Base-by-base conservation (phyloP, 106 monocot genomes). In the Triglochin maritima region DNA sequence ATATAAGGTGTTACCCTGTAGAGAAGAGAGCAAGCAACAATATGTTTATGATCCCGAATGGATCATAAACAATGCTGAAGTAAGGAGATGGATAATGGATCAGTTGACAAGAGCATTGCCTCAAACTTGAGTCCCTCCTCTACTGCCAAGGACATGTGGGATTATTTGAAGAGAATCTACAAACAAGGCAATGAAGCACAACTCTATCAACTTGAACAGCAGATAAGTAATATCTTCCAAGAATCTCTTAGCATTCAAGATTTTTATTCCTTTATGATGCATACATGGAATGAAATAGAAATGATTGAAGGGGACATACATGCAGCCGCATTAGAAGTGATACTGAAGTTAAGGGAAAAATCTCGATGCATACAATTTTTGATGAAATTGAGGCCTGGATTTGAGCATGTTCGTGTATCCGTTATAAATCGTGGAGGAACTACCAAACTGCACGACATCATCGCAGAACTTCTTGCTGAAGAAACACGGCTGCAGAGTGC, bases 371-470 rank as follows among this genome's bases (percentile, higher is more conserved):
- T 44, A 0, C 46, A 64, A 64, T 64, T 64, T 64, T 48, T 64
- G 63, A 64, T 64, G 63, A 64, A 64, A 64, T 11, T 64, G 63
- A 4, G 2, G 4, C 63, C 5, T 47, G 63, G 47, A 1, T 64
- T 64, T 16, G 63, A 64, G n/a, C 63, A 64, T 64, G 1, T 64
- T 64, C 11, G 47, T 64, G 63, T 47, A 44, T 0, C 63, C 47
- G 11, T 64, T 46, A 9, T 46, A 3, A 64, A 64, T 64, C 63
- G 7, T 64, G 46, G n/a, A 10, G n/a, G 46, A 10, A 64, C 6
- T 64, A 47, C 3, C 7, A 60, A 17, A 4, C 60, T 60, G 4
- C 3, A 64, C n/a, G 11, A 12, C 3, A 48, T 47, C 44, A 6
- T 64, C 3, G 13, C 47, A 11, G 46, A 64, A 47, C 12, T 64